Conservation (phyloP, 1,139 yeast genomes). For the Pichia sp. region DNA sequence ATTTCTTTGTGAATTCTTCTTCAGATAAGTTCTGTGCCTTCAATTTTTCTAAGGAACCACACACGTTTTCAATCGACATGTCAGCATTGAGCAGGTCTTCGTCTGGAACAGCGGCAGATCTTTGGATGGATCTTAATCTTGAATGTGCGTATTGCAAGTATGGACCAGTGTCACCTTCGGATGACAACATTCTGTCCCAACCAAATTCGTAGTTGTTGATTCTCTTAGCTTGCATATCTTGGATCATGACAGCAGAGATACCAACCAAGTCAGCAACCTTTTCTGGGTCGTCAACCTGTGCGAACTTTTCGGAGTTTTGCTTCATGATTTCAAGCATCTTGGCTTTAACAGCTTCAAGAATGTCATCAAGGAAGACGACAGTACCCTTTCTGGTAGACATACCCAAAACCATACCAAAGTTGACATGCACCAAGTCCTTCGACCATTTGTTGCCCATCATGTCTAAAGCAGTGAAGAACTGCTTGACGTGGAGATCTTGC, state of each 20-base stretch:
- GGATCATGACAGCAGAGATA: slow-evolving; percentile 96
- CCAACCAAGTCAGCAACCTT: slow-evolving; percentile 94
- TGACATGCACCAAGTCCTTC: slow-evolving; percentile 65
- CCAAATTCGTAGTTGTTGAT: slow-evolving; percentile 93
- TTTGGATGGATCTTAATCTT: slow-evolving; percentile 89
- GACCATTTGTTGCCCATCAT: slow-evolving; percentile 94
- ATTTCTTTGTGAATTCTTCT: slow-evolving; percentile 29
- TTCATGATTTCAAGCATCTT: slow-evolving; percentile 98
- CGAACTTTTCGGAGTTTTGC: slow-evolving; percentile 84
- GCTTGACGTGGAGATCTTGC: slow-evolving; percentile 92
- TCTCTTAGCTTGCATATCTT: slow-evolving; percentile 98
- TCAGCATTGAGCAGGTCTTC: slow-evolving; percentile 57
- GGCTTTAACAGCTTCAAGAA: slow-evolving; percentile 89
- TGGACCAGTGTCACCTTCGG: slow-evolving; percentile 99
- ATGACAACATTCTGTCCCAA: slow-evolving; percentile 98
- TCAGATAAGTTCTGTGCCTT: slow-evolving; percentile 43
- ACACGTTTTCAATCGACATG: slow-evolving; percentile 53
- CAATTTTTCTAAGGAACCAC: slow-evolving; percentile 47
- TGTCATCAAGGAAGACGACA: slow-evolving; percentile 92
- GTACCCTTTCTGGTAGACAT: slow-evolving; percentile 99
- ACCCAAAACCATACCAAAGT: slow-evolving; percentile 97
- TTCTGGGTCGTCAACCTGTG: slow-evolving; percentile 93
- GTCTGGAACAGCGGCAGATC: slow-evolving; percentile 56
- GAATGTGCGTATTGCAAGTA: slow-evolving; percentile 98
- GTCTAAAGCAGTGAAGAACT: slow-evolving; percentile 90